Evolutionary conservation across 1,139 yeast genomes (phyloP), one percentile per base, ranked within the genome.

Genomic region (Candida labiduridarum): DNA sequence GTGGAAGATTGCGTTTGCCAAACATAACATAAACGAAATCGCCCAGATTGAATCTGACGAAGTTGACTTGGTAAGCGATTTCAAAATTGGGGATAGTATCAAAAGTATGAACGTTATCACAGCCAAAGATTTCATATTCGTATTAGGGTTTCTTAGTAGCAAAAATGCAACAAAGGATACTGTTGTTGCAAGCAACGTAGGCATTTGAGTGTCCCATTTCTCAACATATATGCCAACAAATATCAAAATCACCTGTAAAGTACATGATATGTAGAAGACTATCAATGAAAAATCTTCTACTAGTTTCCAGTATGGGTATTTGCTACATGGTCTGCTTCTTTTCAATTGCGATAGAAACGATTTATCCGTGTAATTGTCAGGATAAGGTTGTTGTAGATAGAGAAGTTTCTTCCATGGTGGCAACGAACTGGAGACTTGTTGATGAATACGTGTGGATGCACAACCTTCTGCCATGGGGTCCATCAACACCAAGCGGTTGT

Each of bases 1-100:
- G 61, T 87, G 87, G 58, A 84, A 82, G 14, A 85, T 65, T 3
- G 89, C 71, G 59, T 89, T 89, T 41, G 84, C 74, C 8, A 89
- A 57, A 38, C 89, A 84, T 25, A 94, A 73, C 82, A 96, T 85
- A 48, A 87, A 83, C 3, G 96, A 83, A 7, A 94, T 69, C 0
- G 96, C 91, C 98, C 99, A 94, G 55, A 95, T 90, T 15, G 97
- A 90, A 67, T 94, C 98, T 0, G 96, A 87, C 0, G 97, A 83
- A 0, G 97, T 90, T 0, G 97, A 88, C 58, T 84, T 82, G 0
- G 97, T 91, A 46, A 95, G 76, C 0, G 97, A 91, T 59, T 89
- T 88, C 49, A 94, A 76, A 2, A 94, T 94, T 0, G 99, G 99
- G 0, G 97, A 89, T 42, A 92, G 71, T 0, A 95, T 84, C 44